Conservation (phyloP, 2,329 filamentous ascomycete species). For the Nothophaeocryptopus gaeumannii region DNA sequence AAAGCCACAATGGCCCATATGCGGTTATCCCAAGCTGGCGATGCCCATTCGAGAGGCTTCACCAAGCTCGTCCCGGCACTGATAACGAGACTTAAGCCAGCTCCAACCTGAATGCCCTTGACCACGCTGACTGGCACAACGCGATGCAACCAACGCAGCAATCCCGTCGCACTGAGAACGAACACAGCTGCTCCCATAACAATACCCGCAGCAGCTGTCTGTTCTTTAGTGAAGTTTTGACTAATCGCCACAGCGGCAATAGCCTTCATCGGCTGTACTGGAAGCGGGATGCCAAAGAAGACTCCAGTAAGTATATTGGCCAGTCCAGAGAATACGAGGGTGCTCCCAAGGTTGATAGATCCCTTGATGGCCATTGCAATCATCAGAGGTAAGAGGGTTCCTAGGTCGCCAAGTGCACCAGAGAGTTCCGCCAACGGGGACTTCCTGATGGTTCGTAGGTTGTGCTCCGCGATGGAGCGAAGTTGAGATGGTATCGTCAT, state of each 20-base stretch:
- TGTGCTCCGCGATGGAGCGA: conserved; percentile 41
- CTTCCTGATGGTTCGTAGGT: conserved; percentile 54
- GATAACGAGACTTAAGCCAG: conserved; percentile 77
- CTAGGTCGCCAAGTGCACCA: conserved; percentile 82
- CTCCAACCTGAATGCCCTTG: conserved; percentile 92
- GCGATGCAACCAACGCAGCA: conserved; percentile 71
- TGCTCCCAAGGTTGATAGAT: conserved; percentile 78
- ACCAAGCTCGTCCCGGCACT: conserved; percentile 71
- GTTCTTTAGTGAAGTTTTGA: conserved; percentile 60
- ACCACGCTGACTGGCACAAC: conserved; percentile 81
- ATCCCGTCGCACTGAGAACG: conserved; percentile 72
- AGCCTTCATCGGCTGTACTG: conserved; percentile 87
- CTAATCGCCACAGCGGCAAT: conserved; percentile 88
- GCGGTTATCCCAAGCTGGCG: conserved; percentile 70
- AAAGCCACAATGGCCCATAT: conserved; percentile 75
- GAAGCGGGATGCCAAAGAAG: conserved; percentile 82
- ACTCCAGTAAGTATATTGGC: conserved; percentile 82
- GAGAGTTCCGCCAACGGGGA: conserved; percentile 74
- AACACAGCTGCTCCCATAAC: conserved; percentile 73
- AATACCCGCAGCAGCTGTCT: conserved; percentile 79
- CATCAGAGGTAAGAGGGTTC: conserved; percentile 84
- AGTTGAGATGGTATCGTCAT: conserved; percentile 25
- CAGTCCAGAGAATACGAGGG: conserved; percentile 81
- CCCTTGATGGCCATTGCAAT: conserved; percentile 76
- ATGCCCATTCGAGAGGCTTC: conserved; percentile 64